Evolutionary conservation across 2,329 filamentous ascomycete genomes (phyloP).

Genomic region (Claviceps monticola): DNA sequence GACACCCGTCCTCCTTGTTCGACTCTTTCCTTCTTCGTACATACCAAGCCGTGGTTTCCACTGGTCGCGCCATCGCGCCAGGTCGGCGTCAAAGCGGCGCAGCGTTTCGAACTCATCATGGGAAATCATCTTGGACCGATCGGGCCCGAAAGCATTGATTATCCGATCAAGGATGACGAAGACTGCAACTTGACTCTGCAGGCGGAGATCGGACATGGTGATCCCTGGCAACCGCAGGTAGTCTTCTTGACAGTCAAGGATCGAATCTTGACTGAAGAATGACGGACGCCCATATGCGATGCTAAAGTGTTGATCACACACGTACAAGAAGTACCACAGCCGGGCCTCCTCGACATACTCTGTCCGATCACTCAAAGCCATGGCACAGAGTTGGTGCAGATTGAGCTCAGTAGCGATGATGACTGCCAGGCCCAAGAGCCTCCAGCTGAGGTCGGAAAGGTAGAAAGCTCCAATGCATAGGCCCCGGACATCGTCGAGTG

Average conservation of each 20-base stretch:
- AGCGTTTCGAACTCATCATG: conserved; percentile 20
- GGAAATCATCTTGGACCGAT: conserved; percentile 26
- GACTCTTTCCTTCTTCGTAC: not conserved
- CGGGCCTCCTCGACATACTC: conserved; percentile 41
- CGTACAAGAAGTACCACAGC: conserved; percentile 50
- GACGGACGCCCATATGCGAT: conserved; percentile 47
- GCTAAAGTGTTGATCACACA: conserved; percentile 52
- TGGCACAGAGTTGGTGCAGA: conserved; percentile 38
- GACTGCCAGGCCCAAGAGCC: conserved; percentile 44
- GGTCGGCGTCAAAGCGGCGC: conserved; percentile 15
- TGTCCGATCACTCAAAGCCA: conserved; percentile 27
- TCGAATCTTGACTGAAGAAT: conserved; percentile 42
- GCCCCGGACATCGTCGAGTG: conserved; percentile 43
- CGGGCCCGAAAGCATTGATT: conserved; percentile 43
- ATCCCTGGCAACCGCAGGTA: conserved; percentile 36
- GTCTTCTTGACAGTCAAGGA: conserved; percentile 41
- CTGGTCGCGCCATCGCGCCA: conserved; percentile 22
- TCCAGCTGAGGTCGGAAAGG: conserved; percentile 42
- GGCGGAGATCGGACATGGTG: conserved; percentile 39
- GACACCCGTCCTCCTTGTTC: not conserved
- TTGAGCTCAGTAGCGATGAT: conserved; percentile 44
- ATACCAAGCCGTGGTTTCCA: conserved; percentile 23
- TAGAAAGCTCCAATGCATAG: conserved; percentile 52
- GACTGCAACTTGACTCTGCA: conserved; percentile 45
- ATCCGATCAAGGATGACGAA: conserved; percentile 46